Percentiles rank a stretch among this genome's conserved stretches.
phyloP scores from a whole-genome alignment of 352 stramenopile genomes.

The Phytopythium chamaehyphon region DNA sequence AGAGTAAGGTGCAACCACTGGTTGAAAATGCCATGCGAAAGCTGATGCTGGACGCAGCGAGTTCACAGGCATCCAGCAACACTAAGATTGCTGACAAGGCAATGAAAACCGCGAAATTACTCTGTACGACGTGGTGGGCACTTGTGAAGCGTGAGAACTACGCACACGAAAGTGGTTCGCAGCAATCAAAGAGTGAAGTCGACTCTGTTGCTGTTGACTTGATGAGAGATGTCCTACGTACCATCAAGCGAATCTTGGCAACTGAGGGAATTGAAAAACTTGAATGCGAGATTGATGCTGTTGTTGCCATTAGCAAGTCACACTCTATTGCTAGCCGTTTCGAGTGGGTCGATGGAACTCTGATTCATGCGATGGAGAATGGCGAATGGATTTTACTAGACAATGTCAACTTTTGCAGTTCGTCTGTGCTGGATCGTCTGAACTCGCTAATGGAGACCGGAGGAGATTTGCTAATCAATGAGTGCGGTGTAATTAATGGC shows the following conservation, averaged over 20 bases:
- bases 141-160: constrained; percentile 39
- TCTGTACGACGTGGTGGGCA: constrained; percentile 50
- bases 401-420: constrained; percentile 99
- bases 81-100: constrained; percentile 16
- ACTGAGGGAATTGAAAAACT: not conserved
- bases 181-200: constrained; percentile 45
- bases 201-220: constrained; percentile 57
- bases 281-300: constrained; percentile 20
- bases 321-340: constrained; percentile 87
- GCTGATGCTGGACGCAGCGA: constrained; percentile 22
- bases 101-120: constrained; percentile 32
- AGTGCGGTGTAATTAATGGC: constrained; percentile 94
- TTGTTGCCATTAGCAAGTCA: constrained; percentile 61
- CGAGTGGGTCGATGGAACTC: constrained; percentile 97
- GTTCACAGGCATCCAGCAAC: constrained; percentile 8
- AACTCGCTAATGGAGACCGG: constrained; percentile 99
- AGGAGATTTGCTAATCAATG: constrained; percentile 97
- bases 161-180: constrained; percentile 21
- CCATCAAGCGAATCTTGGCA: constrained; percentile 17
- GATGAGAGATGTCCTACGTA: constrained; percentile 39
- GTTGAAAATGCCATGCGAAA: constrained; percentile 43
- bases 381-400: constrained; percentile 99
- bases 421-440: constrained; percentile 98
- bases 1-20: constrained; percentile 32
- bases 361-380: constrained; percentile 97